phyloP scores from a whole-genome alignment of 1,284 basidiomycete species.

The Mycena citricolor region DNA sequence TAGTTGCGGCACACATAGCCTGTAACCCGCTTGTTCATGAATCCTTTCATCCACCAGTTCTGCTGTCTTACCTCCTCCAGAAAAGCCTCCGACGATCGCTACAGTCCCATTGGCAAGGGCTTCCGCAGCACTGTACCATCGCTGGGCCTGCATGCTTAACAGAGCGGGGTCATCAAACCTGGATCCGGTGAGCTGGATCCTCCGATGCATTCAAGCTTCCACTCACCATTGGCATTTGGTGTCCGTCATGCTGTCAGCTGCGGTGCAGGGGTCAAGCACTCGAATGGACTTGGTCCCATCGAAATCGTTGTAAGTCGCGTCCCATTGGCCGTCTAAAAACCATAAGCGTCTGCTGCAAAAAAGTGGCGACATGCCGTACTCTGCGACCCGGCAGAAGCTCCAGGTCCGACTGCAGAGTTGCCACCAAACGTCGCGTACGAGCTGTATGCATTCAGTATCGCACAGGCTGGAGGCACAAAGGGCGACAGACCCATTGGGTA shows the following conservation, averaged over 20 bases:
- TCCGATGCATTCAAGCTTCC: too few species aligned
- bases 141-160: slow-evolving; percentile 67
- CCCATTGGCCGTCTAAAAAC: slow-evolving; percentile 55
- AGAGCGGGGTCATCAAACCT: slow-evolving; percentile 59
- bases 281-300: slow-evolving; percentile 70
- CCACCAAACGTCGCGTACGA: slow-evolving; percentile 67
- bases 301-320: slow-evolving; percentile 61
- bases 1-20: slow-evolving; percentile 87
- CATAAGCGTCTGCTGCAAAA: slow-evolving; percentile 46
- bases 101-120: slow-evolving; percentile 66
- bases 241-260: slow-evolving; percentile 47
- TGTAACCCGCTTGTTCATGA: neutral
- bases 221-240: slow-evolving; percentile 75
- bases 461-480: too few species aligned
- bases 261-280: slow-evolving; percentile 72
- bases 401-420: slow-evolving; percentile 74
- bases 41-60: neutral
- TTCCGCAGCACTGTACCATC: slow-evolving; percentile 90
- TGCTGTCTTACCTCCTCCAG: slow-evolving; percentile 61
- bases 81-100: slow-evolving; percentile 78
- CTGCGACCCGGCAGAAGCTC: too few species aligned
- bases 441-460: too few species aligned
- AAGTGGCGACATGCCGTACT: too few species aligned
- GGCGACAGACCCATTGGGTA: neutral
- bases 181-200: too few species aligned